These are phyloP conservation scores for Leucocoprinus birnbaumii DNA, from an alignment of 768 basidiomycete species.

Conservation along the genomic window DNA sequence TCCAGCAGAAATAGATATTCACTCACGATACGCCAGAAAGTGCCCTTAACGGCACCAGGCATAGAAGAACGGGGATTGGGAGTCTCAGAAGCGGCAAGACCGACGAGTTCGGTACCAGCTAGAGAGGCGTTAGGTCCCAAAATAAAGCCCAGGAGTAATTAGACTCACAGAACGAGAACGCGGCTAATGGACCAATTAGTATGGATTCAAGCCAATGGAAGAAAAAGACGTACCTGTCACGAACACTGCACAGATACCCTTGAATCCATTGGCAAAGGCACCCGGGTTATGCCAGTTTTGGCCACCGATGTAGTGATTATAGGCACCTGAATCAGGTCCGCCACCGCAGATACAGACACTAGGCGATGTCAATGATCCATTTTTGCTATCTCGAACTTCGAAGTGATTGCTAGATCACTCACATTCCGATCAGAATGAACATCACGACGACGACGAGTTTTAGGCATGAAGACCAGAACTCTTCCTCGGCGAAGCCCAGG, in stretches of 20 bases:
- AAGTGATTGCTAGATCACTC: constrained; percentile 17
- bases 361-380: no score
- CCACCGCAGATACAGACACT: constrained; percentile 41
- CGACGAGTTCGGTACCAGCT: constrained; percentile 47
- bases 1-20: no score
- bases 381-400: no score
- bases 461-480: constrained; percentile 49
- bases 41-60: constrained; percentile 44
- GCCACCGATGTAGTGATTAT: constrained; percentile 36
- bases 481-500: constrained; percentile 45
- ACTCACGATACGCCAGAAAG: constrained; percentile 34
- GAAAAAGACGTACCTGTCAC: constrained; percentile 28
- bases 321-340: constrained; percentile 33
- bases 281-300: constrained; percentile 34
- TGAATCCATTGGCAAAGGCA: constrained; percentile 42
- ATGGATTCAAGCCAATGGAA: no score
- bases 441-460: constrained; percentile 43
- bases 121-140: neutral
- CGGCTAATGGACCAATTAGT: constrained; percentile 15
- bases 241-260: constrained; percentile 43
- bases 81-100: constrained; percentile 44
- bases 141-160: neutral
- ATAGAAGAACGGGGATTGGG: constrained; percentile 41
- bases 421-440: constrained; percentile 45
- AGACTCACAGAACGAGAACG: constrained; percentile 36